Conservation (phyloP, 257 asterid genomes). For the Solanum peruvianum region DNA sequence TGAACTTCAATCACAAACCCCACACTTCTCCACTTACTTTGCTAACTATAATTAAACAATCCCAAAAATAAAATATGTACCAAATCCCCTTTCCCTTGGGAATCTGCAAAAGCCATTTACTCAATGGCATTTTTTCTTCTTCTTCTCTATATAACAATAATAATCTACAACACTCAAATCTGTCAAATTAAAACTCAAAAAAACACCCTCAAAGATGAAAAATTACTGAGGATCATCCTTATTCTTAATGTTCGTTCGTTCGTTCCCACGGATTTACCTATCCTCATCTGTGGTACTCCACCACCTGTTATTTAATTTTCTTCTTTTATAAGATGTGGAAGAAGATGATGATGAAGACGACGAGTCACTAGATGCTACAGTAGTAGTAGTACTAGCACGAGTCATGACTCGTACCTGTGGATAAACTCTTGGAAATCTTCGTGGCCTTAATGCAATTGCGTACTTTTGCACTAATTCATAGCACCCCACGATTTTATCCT, state of each 20-base stretch:
- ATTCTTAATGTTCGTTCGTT: not conserved
- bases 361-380: slow-evolving; percentile 24
- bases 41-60: slow-evolving; percentile 8
- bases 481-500: slow-evolving; percentile 67
- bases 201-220: slow-evolving; percentile 32
- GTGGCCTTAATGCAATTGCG: slow-evolving; percentile 9
- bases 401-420: slow-evolving; percentile 82
- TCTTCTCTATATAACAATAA: not conserved
- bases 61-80: slow-evolving; percentile 39
- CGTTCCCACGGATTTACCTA: slow-evolving; percentile 11
- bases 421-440: slow-evolving; percentile 54
- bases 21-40: slow-evolving; percentile 26
- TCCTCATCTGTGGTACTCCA: slow-evolving; percentile 42
- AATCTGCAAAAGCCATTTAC: slow-evolving; percentile 58
- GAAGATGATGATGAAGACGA: slow-evolving; percentile 37
- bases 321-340: slow-evolving; percentile 49
- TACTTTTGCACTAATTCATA: slow-evolving; percentile 28
- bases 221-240: slow-evolving; percentile 35
- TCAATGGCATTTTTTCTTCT: slow-evolving; percentile 21
- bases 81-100: slow-evolving; percentile 69
- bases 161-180: slow-evolving; percentile 46
- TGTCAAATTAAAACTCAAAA: slow-evolving; percentile 35
- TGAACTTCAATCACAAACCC: slow-evolving; percentile 35
- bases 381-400: slow-evolving; percentile 23
- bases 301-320: slow-evolving; percentile 45